phyloP scores from a whole-genome alignment of 306 rosid species.

The Hippophae rhamnoides region DNA sequence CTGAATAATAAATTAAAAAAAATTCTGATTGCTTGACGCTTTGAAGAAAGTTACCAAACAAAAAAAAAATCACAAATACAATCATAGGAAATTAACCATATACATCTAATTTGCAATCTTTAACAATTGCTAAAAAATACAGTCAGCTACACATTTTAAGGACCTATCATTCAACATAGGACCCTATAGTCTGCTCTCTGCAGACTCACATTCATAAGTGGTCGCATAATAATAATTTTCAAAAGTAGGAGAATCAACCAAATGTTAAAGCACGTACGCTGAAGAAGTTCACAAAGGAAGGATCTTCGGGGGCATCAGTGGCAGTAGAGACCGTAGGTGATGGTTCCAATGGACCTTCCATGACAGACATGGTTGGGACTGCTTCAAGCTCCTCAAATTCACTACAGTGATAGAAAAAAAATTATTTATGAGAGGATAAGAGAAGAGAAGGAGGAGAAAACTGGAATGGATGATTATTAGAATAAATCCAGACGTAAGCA shows the following conservation, averaged over 20 bases:
- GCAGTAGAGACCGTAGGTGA: conserved; percentile 38
- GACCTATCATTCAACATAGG: not conserved
- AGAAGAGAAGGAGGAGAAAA: not conserved
- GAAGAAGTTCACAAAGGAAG: conserved; percentile 47
- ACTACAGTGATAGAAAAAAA: conserved; percentile 20
- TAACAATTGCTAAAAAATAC: no score
- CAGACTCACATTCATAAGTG: conserved; percentile 1
- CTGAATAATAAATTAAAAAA: no score
- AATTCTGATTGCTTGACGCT: not conserved
- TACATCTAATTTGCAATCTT: no score
- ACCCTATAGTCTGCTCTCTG: not conserved
- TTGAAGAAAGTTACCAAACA: not conserved
- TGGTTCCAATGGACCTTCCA: conserved; percentile 55
- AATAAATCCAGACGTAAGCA: not conserved
- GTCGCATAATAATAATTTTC: not conserved
- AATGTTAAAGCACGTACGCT: conserved; percentile 35
- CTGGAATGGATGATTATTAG: not conserved
- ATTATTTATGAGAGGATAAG: no score
- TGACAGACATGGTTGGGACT: conserved; percentile 38
- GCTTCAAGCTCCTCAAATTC: conserved; percentile 73
- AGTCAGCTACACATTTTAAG: not conserved
- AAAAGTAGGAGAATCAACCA: conserved; percentile 1
- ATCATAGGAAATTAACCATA: not conserved
- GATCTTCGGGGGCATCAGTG: conserved; percentile 48
- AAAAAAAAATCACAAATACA: conserved; percentile 1